A percentile compares a stretch with the other conserved stretches of the same genome.
phyloP scores from a whole-genome alignment of 352 stramenopile species.

The Thraustochytrium striatum region DNA sequence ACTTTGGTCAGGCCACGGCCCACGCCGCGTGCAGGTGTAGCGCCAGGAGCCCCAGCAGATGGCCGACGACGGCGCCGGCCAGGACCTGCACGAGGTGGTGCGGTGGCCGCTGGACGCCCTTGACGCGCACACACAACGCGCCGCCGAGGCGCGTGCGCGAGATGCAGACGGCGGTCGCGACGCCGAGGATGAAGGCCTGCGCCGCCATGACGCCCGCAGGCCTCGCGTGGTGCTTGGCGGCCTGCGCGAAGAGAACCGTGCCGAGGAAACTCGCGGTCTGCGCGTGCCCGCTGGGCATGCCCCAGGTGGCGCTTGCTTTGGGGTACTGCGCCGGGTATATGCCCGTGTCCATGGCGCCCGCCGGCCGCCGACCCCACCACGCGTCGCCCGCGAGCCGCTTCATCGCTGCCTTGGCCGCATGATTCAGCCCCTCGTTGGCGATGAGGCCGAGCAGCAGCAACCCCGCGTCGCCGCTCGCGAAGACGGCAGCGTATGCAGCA shows the following conservation, averaged over 20 bases:
- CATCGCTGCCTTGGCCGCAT: conserved; percentile 1
- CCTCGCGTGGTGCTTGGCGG: background rate
- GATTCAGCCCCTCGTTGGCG: conserved; percentile 9
- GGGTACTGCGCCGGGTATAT: conserved; percentile 30
- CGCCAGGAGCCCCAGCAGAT: background rate
- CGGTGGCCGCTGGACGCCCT: background rate
- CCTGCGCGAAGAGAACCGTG: background rate
- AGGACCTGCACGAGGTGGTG: conserved; percentile 1
- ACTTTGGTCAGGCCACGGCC: too few species aligned
- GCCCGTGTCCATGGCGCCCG: conserved; percentile 39
- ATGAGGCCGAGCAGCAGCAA: conserved; percentile 4
- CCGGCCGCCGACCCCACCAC: background rate
- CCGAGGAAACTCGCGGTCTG: conserved; percentile 30
- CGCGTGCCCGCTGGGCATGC: conserved; percentile 37
- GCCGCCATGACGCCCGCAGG: background rate
- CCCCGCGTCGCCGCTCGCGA: background rate
- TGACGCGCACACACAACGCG: conserved; percentile 16
- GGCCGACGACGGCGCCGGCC: conserved; percentile 1
- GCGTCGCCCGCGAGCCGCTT: background rate
- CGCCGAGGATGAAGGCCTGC: background rate
- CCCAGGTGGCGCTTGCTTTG: conserved; percentile 33
- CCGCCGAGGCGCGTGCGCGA: background rate
- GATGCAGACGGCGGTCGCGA: background rate
- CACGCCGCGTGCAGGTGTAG: too few species aligned
- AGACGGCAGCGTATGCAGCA: conserved; percentile 21